phyloP scores from a whole-genome alignment of 2,329 filamentous ascomycete genomes.

The Colletotrichum chrysophilum region DNA sequence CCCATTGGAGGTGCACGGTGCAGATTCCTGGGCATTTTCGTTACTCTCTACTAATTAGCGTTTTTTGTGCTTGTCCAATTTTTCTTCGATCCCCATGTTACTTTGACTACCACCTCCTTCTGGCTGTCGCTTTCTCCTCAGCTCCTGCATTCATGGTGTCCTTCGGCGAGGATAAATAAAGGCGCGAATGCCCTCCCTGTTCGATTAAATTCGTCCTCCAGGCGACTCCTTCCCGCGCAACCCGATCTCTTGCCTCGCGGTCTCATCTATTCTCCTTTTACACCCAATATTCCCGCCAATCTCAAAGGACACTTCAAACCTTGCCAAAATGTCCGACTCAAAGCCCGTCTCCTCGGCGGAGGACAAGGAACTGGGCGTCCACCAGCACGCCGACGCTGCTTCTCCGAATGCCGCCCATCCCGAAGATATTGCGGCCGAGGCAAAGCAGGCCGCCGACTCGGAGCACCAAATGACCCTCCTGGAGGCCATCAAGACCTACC shows the following conservation, averaged over 20 bases:
- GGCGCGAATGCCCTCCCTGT: conserved; percentile 13
- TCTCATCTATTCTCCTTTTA: neutral
- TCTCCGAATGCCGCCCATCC: conserved; percentile 1
- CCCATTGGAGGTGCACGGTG: neutral
- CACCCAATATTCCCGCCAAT: neutral
- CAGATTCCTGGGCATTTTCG: conserved; percentile 1
- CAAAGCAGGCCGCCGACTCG: conserved; percentile 42
- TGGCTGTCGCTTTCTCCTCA: neutral
- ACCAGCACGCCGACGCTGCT: conserved; percentile 26
- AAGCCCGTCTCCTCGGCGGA: neutral
- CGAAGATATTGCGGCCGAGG: conserved; percentile 37
- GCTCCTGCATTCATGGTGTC: neutral
- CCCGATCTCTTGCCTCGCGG: neutral
- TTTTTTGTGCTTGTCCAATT: neutral
- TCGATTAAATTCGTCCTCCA: neutral
- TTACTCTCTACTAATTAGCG: neutral
- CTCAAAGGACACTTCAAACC: neutral
- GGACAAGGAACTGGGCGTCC: conserved; percentile 26
- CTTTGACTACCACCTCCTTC: neutral
- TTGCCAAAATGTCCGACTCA: conserved; percentile 28
- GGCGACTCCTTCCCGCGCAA: neutral
- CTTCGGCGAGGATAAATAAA: conserved; percentile 7
- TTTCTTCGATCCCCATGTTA: neutral
- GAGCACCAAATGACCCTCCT: conserved; percentile 47
- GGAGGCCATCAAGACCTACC: conserved; percentile 46